Evolutionary conservation across 768 basidiomycete genomes (phyloP).

Genomic region (Lyophyllum semitale): DNA sequence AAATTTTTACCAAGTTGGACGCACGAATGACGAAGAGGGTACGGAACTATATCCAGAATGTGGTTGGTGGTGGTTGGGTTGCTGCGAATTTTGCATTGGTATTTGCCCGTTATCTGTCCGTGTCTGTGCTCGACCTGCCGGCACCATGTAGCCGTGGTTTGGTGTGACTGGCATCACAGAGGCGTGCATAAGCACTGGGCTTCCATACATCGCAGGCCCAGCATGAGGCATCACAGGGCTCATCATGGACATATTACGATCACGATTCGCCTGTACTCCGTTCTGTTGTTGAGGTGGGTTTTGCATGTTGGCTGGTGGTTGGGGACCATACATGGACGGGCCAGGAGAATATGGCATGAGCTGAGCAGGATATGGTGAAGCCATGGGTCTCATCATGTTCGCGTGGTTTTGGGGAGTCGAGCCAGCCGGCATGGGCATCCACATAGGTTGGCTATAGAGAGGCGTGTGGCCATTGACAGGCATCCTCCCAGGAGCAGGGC

Average conservation of each 20-base stretch:
- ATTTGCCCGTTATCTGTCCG: constrained; percentile 51
- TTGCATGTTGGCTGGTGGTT: constrained; percentile 44
- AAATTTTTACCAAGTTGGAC: constrained; percentile 51
- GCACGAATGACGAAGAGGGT: constrained; percentile 42
- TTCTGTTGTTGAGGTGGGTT: constrained; percentile 40
- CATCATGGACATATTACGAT: constrained; percentile 60
- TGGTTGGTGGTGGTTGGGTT: constrained; percentile 29
- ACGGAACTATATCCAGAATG: constrained; percentile 43
- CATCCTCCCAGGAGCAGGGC: constrained; percentile 64
- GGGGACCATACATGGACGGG: constrained; percentile 50
- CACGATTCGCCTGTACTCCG: constrained; percentile 39
- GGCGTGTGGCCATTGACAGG: constrained; percentile 63
- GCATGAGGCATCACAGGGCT: constrained; percentile 74
- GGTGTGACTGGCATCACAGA: constrained; percentile 43
- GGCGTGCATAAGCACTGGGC: constrained; percentile 72
- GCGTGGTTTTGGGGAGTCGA: constrained; percentile 47
- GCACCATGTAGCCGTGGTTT: constrained; percentile 50
- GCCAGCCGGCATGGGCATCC: constrained; percentile 58
- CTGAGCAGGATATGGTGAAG: constrained; percentile 65
- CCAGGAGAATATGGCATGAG: constrained; percentile 67
- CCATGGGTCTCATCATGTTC: constrained; percentile 56
- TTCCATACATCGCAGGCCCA: constrained; percentile 64
- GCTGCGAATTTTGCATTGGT: constrained; percentile 38
- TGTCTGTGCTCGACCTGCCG: constrained; percentile 48
- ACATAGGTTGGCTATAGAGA: constrained; percentile 63